phyloP scores from a whole-genome alignment of 192 early-diverging fungal genomes.

The Coemansia furcata region DNA sequence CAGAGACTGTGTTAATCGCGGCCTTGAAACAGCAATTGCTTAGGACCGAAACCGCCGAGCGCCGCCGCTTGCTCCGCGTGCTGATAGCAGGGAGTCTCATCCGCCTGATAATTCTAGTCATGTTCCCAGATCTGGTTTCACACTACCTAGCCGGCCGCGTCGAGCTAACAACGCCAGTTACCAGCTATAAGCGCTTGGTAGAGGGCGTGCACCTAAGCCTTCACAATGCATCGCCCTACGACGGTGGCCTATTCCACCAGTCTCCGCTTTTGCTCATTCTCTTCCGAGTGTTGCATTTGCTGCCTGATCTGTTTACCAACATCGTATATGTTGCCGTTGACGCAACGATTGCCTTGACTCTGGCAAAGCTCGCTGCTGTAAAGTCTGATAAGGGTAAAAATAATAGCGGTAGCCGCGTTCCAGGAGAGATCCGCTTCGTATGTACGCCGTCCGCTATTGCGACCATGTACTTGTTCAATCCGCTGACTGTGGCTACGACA shows the following conservation, averaged over 20 bases:
- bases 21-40: not conserved
- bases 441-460: conserved; percentile 42
- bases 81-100: conserved; percentile 18
- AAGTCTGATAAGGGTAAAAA: conserved; percentile 13
- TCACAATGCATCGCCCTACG: conserved; percentile 77
- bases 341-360: conserved; percentile 58
- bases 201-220: conserved; percentile 82
- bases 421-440: conserved; percentile 47
- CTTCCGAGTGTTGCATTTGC: conserved; percentile 60
- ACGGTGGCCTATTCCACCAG: conserved; percentile 88
- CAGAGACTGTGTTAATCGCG: not conserved
- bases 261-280: conserved; percentile 77
- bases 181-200: conserved; percentile 79
- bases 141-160: conserved; percentile 56
- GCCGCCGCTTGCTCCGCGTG: conserved; percentile 13
- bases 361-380: conserved; percentile 59
- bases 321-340: conserved; percentile 66
- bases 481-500: conserved; percentile 73
- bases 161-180: conserved; percentile 85
- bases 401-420: conserved; percentile 13
- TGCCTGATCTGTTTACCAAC: conserved; percentile 56
- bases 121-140: conserved; percentile 41
- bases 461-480: conserved; percentile 74
- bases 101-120: conserved; percentile 48
- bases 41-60: conserved; percentile 6